Base-by-base conservation (phyloP, 176 grass and related monocot genomes). In the Zoysia pacifica region DNA sequence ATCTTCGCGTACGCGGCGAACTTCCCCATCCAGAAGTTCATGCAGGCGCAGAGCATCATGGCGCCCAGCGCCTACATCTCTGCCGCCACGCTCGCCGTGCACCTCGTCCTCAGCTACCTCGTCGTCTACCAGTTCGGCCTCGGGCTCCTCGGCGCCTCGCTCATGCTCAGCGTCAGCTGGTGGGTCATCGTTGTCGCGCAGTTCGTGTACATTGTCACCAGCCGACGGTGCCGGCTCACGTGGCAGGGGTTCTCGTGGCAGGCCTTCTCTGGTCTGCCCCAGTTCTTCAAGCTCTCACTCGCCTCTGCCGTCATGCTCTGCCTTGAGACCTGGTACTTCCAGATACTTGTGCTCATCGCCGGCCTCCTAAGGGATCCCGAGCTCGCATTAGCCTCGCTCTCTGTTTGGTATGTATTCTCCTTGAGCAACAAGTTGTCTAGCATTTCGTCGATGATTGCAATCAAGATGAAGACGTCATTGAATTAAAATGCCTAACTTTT, bases 41-140 rank as follows among this genome's bases (percentile, higher is more conserved):
- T 97, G 68, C 91, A 97, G 86, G 70, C 94, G 38, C 91, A 94
- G 76, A 92, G 91, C 81, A 97, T 97, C 69, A 86, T 97, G 73
- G 83, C 85, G 7, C 94, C 94, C 18, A 97, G 91, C 42, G 94
- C 94, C 0, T 97, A 91, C 67, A 97, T 94, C 43, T 86, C 88
- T 2, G 47, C 88, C 0, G 85, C 56, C 4, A 84, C 82, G 11
- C 74, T 93, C 0, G 77, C 39, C 0, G 3, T 75, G 40, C 91
- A 97, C 80, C 80, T 93, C 2, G 13, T 65, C 4, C 56, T 86
- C 45, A 89, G 83, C 64, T 93, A 85, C 77, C 44, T 89, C 35
- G 77, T 59, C 38, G 74, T 93, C 11, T 91, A 87, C 72, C 50
- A 56, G 45, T 0, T 89, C 0, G 86, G 88, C 0, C 38, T 93